A percentile compares a stretch with the other conserved stretches of the same genome.
Evolutionary conservation across 2,329 filamentous ascomycete genomes (phyloP).

Genomic region (Cyphellophora europaea): DNA sequence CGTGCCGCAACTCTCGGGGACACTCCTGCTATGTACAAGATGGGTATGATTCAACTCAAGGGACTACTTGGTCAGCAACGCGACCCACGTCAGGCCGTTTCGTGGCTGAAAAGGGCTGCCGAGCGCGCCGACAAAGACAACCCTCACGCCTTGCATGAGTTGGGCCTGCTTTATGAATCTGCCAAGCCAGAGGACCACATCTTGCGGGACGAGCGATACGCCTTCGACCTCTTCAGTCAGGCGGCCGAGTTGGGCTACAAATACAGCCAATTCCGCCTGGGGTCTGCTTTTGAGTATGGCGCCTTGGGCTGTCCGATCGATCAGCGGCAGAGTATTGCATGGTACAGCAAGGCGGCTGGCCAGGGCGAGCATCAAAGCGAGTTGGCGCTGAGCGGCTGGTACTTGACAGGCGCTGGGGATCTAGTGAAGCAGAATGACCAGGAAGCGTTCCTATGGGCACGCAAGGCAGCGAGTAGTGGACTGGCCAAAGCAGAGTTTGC

Average conservation of each 20-base stretch:
- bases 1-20: conserved; percentile 84
- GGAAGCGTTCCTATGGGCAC: conserved; percentile 93
- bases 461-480: conserved; percentile 81
- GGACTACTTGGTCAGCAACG: conserved; percentile 78
- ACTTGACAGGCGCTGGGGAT: conserved; percentile 80
- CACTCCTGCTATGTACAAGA: conserved; percentile 93
- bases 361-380: conserved; percentile 94
- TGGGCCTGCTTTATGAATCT: conserved; percentile 54
- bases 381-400: conserved; percentile 80
- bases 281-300: conserved; percentile 83
- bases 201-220: conserved; percentile 71
- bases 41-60: conserved; percentile 92
- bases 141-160: conserved; percentile 87
- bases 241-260: conserved; percentile 88
- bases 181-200: conserved; percentile 58
- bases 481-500: conserved; percentile 93
- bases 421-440: conserved; percentile 87
- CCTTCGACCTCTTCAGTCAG: conserved; percentile 71
- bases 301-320: conserved; percentile 74
- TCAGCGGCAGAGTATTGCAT: conserved; percentile 74
- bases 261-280: conserved; percentile 84
- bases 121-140: conserved; percentile 83
- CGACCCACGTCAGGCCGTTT: conserved; percentile 77
- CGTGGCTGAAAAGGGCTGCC: conserved; percentile 87
- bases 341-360: conserved; percentile 84